Conservation (phyloP, 257 asterid genomes). For the Lycium ferocissimum region DNA sequence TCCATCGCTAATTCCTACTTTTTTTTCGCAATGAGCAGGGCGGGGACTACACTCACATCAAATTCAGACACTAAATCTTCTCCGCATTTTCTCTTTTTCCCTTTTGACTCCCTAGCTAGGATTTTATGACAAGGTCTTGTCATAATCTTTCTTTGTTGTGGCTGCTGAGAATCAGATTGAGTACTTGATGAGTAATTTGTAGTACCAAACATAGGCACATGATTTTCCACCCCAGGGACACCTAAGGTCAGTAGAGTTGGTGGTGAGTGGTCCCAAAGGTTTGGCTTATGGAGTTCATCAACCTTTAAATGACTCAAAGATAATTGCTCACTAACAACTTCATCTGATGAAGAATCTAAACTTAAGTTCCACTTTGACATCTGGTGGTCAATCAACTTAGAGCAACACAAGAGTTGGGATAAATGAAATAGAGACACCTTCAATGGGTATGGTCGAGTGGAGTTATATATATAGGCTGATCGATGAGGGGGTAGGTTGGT, state of each 20-base stretch:
- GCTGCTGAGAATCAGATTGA: background rate
- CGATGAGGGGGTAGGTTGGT: too few species aligned
- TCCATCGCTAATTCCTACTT: too few species aligned
- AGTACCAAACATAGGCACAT: background rate
- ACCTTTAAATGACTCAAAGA: background rate
- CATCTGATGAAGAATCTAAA: background rate
- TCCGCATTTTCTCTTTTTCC: constrained; percentile 21
- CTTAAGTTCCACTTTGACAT: background rate
- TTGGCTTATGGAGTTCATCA: background rate
- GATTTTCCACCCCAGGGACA: constrained; percentile 13
- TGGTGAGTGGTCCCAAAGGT: background rate
- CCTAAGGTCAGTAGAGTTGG: constrained; percentile 20
- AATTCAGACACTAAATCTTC: background rate
- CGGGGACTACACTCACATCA: background rate
- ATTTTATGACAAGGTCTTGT: background rate
- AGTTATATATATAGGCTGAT: background rate
- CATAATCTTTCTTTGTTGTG: background rate
- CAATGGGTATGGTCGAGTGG: background rate
- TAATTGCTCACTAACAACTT: background rate
- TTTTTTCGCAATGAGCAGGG: too few species aligned
- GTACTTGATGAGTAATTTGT: background rate
- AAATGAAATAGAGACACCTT: constrained; percentile 9
- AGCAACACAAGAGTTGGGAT: background rate
- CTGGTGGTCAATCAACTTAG: background rate
- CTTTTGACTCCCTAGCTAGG: background rate